A percentile compares a stretch with the other conserved stretches of the same genome.
Evolutionary conservation across 2,329 filamentous ascomycete species (phyloP).

Genomic region (Dothideomycetes sp.): DNA sequence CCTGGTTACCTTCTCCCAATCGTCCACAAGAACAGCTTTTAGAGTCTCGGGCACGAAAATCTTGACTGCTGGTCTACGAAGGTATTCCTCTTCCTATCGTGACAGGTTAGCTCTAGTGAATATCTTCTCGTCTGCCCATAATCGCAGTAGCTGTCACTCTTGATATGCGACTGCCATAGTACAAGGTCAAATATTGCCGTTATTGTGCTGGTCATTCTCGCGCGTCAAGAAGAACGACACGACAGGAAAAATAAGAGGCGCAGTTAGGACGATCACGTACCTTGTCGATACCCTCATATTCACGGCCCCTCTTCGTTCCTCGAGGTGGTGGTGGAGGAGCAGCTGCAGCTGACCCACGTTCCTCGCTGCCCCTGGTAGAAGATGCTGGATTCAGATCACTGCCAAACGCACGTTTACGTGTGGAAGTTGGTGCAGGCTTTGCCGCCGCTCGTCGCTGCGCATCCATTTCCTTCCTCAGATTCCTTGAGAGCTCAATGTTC

Average conservation of each 20-base stretch:
- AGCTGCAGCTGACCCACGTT: conserved; percentile 53
- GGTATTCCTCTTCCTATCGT: conserved; percentile 74
- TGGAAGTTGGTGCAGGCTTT: conserved; percentile 29
- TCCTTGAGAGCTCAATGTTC: conserved; percentile 77
- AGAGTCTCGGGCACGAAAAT: conserved; percentile 79
- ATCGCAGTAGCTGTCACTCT: not conserved
- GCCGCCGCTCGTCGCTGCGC: conserved; percentile 39
- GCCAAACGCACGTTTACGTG: conserved; percentile 46
- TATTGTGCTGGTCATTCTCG: not conserved
- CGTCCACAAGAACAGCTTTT: conserved; percentile 87
- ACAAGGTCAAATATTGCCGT: not conserved
- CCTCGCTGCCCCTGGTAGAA: conserved; percentile 65
- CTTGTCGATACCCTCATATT: conserved; percentile 68
- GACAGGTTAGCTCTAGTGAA: not conserved
- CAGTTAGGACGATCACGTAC: conserved; percentile 34
- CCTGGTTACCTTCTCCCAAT: conserved; percentile 98
- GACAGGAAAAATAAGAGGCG: not conserved
- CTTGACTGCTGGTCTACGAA: conserved; percentile 72
- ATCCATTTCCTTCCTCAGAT: conserved; percentile 59
- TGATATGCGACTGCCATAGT: not conserved
- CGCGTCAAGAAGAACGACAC: not conserved
- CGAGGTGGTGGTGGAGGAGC: conserved; percentile 43
- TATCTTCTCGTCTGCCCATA: not conserved
- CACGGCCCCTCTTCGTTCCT: conserved; percentile 63
- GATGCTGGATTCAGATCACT: conserved; percentile 40